Base-by-base conservation (phyloP, 1,284 basidiomycete species). In the Puccinia hordei region DNA sequence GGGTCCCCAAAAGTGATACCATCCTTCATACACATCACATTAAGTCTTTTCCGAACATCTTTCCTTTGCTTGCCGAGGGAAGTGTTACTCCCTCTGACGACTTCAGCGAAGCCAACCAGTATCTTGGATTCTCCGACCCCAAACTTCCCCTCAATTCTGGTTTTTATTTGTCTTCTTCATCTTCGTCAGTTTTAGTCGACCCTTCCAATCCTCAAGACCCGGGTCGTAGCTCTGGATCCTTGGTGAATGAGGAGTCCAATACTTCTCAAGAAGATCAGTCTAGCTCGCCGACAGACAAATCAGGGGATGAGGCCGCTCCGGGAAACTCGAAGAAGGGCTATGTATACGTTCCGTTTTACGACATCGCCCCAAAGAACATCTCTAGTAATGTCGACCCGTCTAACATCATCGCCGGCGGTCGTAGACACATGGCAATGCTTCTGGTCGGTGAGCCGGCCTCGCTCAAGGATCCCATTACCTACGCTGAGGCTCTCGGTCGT, bases 381-480 rank as follows among this genome's bases (percentile, higher is more conserved):
- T 38, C 15, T 5, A 35, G 15, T 8, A 41, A 71, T 13, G 49
- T 71, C 24, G 68, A 71, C 6, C 68, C 68, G 6, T 8, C 68
- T 2, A 71, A 71, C 27, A 71, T 71, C 19, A 65, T 65, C 19
- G 33, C 63, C 17, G 30, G n/a, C 10, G 33, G 33, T 19, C 10
- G 63, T 24, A 8, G 63, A 65, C 38, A 41, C 38, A 41, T 41
- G 38, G 63, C 63, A 3, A 65, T 24, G 33, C 33, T 30, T 6
- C 35, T 71, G 27, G 35, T 19, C 12, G 41, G 68, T 4, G 68
- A 71, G 24, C 68, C 41, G 17, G 27, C 41, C 22, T 41, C 30
- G 2, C 61, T 30, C 3, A 53, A 73, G 35, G 55, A 51, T 57
- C 72, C 53, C 8, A 57, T 53, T 1, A 73, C 72, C 10, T 57